Conservation (phyloP, 129 eudicot genomes). For the Logfia minima region DNA sequence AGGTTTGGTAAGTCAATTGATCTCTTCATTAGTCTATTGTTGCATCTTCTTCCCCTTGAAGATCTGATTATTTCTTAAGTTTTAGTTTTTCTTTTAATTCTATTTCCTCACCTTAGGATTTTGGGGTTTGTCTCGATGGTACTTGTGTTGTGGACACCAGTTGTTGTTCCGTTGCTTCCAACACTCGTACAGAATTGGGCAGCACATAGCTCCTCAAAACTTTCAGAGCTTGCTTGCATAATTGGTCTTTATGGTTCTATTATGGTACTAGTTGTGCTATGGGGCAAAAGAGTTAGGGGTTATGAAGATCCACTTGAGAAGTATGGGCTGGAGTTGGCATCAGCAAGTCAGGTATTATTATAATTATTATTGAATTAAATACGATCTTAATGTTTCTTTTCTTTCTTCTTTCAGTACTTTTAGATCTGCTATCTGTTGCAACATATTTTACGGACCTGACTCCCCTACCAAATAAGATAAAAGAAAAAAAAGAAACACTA, state of each 20-base stretch:
- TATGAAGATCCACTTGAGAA: constrained; percentile 65
- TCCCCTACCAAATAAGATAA: too few species aligned
- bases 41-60: constrained; percentile 10
- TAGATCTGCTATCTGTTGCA: background rate
- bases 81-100: background rate
- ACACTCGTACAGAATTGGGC: constrained; percentile 80
- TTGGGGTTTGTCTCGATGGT: constrained; percentile 77
- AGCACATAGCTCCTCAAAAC: constrained; percentile 47
- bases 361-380: background rate
- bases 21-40: background rate
- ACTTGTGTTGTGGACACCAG: constrained; percentile 88
- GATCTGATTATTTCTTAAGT: constrained; percentile 7
- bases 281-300: constrained; percentile 93
- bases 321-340: constrained; percentile 69
- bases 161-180: constrained; percentile 80
- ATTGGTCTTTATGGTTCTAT: constrained; percentile 73
- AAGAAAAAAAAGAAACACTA: background rate
- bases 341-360: constrained; percentile 56
- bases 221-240: constrained; percentile 68
- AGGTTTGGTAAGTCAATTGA: constrained; percentile 8
- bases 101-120: constrained; percentile 44
- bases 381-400: background rate
- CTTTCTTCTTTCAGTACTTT: background rate
- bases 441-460: background rate
- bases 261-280: constrained; percentile 48